phyloP scores from a whole-genome alignment of 2,329 filamentous ascomycete genomes.

The Nemania sp. region DNA sequence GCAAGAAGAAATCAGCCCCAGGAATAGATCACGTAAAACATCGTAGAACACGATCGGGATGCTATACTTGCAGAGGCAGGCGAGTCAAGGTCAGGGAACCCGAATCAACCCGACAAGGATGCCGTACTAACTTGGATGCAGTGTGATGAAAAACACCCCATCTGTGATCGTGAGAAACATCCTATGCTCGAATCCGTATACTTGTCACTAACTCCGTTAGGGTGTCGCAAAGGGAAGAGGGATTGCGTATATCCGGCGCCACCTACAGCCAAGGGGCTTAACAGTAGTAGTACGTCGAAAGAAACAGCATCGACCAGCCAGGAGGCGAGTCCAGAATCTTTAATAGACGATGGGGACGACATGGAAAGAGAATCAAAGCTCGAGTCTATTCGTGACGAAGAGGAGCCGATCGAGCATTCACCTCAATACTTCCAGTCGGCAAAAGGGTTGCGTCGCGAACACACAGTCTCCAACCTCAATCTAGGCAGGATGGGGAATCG shows the following conservation, averaged over 20 bases:
- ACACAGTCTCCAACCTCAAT: constrained; percentile 55
- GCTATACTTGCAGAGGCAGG: constrained; percentile 88
- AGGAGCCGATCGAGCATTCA: constrained; percentile 58
- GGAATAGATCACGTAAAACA: constrained; percentile 85
- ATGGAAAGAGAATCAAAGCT: constrained; percentile 59
- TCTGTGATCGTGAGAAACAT: constrained; percentile 77
- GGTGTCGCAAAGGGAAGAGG: constrained; percentile 90
- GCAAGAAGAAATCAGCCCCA: constrained; percentile 63
- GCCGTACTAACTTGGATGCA: constrained; percentile 56
- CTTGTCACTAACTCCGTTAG: constrained; percentile 57
- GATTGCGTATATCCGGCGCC: constrained; percentile 91
- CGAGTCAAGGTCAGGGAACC: constrained; percentile 77
- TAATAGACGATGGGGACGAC: constrained; percentile 65
- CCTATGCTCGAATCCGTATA: constrained; percentile 23
- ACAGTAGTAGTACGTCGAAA: constrained; percentile 52
- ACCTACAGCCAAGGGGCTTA: constrained; percentile 58
- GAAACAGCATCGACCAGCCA: constrained; percentile 55
- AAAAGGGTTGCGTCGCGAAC: constrained; percentile 52
- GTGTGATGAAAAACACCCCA: constrained; percentile 91
- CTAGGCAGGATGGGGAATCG: constrained; percentile 54
- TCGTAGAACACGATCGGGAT: constrained; percentile 91
- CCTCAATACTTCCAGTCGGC: constrained; percentile 40
- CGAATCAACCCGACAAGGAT: not conserved
- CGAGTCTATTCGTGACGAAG: constrained; percentile 67
- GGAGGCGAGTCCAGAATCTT: constrained; percentile 64